phyloP scores from a whole-genome alignment of 73 alveolate genomes.

The Tetrahymena malaccensis region DNA sequence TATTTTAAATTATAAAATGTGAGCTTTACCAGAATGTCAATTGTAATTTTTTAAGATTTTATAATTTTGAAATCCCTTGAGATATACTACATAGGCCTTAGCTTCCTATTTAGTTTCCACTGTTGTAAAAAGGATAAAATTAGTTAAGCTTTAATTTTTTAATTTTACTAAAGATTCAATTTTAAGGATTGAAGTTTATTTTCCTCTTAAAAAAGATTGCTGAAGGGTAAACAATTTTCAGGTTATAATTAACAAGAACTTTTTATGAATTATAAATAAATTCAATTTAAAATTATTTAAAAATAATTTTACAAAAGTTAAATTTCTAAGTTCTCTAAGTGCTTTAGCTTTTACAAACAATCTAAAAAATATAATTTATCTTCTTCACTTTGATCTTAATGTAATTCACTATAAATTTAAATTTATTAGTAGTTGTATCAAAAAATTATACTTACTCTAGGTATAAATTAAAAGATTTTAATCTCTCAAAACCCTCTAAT shows the following conservation, averaged over 20 bases:
- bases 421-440: neutral
- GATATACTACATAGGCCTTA: neutral
- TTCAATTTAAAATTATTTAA: too few relatives aligned
- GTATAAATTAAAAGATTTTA: neutral
- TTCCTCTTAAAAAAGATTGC: neutral
- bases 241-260: neutral
- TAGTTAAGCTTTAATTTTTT: neutral
- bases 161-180: neutral
- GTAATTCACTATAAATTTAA: neutral
- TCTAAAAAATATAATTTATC: neutral
- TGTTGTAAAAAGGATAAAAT: neutral
- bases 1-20: neutral
- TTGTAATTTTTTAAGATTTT: neutral
- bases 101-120: neutral
- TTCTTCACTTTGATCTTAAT: neutral
- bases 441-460: neutral
- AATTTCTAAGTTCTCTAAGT: neutral
- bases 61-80: neutral
- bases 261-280: too few relatives aligned
- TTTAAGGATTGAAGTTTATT: neutral
- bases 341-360: neutral
- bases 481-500: neutral
- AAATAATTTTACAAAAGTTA: neutral
- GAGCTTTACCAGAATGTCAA: neutral
- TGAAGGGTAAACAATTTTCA: neutral